Percentiles rank a stretch among this genome's conserved stretches.
These are phyloP conservation scores for Phycomyces nitens DNA, from an alignment of 192 early-diverging fungal genomes.

Conservation along the genomic window DNA sequence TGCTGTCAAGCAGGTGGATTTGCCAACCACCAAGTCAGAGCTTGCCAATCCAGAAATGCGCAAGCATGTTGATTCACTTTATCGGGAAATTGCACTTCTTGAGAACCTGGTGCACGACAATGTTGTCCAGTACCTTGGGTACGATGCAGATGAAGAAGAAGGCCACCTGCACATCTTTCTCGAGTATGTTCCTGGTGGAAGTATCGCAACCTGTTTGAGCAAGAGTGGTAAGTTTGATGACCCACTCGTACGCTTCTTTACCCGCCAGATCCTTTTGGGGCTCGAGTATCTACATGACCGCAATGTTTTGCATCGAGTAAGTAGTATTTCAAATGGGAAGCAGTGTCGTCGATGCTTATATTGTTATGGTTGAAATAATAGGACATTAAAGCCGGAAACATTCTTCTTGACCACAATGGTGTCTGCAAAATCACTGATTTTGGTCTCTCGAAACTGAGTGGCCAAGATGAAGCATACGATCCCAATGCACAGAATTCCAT, in stretches of 20 bases:
- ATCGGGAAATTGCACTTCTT: conserved; percentile 70
- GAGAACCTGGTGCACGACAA: conserved; percentile 82
- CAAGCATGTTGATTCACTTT: conserved; percentile 54
- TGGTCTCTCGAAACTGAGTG: conserved; percentile 86
- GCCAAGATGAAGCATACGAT: conserved; percentile 39
- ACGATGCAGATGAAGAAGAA: conserved; percentile 47
- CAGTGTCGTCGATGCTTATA: no score
- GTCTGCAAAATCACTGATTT: conserved; percentile 96
- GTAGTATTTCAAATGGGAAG: no score
- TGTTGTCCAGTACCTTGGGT: conserved; percentile 91
- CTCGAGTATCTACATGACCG: conserved; percentile 82
- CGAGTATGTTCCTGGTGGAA: conserved; percentile 95
- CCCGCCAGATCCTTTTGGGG: conserved; percentile 79
- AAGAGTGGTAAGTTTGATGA: conserved; percentile 72
- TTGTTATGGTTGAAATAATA: no score
- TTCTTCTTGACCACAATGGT: conserved; percentile 74
- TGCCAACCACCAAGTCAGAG: conserved; percentile 52
- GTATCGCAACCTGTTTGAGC: conserved; percentile 73
- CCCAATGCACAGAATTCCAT: conserved; percentile 42
- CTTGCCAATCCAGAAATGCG: conserved; percentile 39
- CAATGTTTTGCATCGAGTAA: conserved; percentile 69
- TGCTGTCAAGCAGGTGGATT: conserved; percentile 79
- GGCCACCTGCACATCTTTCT: conserved; percentile 88
- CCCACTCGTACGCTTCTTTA: conserved; percentile 66
- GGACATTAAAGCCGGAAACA: conserved; percentile 83